Evolutionary conservation across 1,284 basidiomycete species (phyloP), one percentile per base, ranked within the genome.

Genomic region (Microbotryomycetes sp.): DNA sequence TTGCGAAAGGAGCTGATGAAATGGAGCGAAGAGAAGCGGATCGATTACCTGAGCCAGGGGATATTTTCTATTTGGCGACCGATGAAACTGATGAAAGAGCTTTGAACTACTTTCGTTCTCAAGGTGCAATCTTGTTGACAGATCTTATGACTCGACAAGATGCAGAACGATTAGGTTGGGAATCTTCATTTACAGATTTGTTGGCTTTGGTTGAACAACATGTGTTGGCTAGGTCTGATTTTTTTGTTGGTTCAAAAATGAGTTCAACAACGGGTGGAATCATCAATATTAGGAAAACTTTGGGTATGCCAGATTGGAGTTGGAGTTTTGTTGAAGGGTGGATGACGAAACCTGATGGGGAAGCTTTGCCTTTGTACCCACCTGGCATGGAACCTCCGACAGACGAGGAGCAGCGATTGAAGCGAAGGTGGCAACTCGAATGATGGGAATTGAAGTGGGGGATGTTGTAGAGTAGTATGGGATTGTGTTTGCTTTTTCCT

Each of bases 61-160:
- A 2, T 52, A 80, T 78, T 26, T 81, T 77, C 66, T 81, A 79
- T 67, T 73, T 81, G 22, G 80, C 81, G 1, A 81, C 80, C 9
- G 81, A 81, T 57, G 81, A 81, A 59, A 76, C 78, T 22, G 72
- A 76, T 57, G 68, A 73, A 0, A 65, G 67, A 0, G 75, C 75
- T 7, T 70, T 81, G 16, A 31, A 71, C 4, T 75, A 76, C 62
- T 72, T 80, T 28, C 68, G 72, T 25, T 68, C 72, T 0, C 70
- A 75, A 30, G 77, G 78, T 26, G 80, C 75, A 1, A 53, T 81
- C 22, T 67, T 82, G 58, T 72, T 82, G 55, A 49, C 70, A 19
- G 80, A 81, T 64, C 70, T 81, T 0, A 70, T 81, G 55, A 77
- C 77, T 0, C 68, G 72, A n/a, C 75, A 77, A 28, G 80, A 81